A percentile compares a stretch with the other conserved stretches of the same genome.
Conservation (phyloP, 1,284 basidiomycete genomes). For the Trichosporon faecale region DNA sequence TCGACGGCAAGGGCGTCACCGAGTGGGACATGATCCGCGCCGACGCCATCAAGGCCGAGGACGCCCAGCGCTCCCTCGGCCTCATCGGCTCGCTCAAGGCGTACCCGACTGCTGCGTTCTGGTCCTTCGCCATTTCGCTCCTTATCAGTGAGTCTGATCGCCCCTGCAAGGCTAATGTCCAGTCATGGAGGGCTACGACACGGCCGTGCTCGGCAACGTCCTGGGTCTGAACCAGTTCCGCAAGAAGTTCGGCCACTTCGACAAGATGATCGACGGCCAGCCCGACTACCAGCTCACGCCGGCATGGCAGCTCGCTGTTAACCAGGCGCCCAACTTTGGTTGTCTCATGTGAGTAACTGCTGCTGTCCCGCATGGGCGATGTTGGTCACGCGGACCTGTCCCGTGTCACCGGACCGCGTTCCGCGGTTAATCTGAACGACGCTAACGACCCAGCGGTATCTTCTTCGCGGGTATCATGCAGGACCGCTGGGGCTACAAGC, state of each 20-base stretch:
- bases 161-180: background rate
- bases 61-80: slow-evolving; percentile 17
- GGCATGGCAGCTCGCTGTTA: slow-evolving; percentile 32
- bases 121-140: slow-evolving; percentile 26
- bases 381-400: background rate
- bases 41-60: slow-evolving; percentile 26
- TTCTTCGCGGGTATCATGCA: slow-evolving; percentile 26
- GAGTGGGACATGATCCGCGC: slow-evolving; percentile 10
- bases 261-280: background rate
- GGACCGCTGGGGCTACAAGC: slow-evolving; percentile 32
- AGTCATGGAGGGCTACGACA: slow-evolving; percentile 23
- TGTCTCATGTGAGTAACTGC: slow-evolving; percentile 25
- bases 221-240: slow-evolving; percentile 21
- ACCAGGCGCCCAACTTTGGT: slow-evolving; percentile 28
- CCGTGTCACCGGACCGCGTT: background rate
- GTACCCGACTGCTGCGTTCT: slow-evolving; percentile 24
- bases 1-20: background rate
- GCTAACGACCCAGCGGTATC: slow-evolving; percentile 24
- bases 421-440: background rate
- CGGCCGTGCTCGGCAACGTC: slow-evolving; percentile 14
- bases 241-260: slow-evolving; percentile 19
- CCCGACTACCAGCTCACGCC: slow-evolving; percentile 29
- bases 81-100: slow-evolving; percentile 17
- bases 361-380: background rate
- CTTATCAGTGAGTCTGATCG: slow-evolving; percentile 13